phyloP scores from a whole-genome alignment of 495 filamentous ascomycete genomes.

The Hypoxylon fuscum region DNA sequence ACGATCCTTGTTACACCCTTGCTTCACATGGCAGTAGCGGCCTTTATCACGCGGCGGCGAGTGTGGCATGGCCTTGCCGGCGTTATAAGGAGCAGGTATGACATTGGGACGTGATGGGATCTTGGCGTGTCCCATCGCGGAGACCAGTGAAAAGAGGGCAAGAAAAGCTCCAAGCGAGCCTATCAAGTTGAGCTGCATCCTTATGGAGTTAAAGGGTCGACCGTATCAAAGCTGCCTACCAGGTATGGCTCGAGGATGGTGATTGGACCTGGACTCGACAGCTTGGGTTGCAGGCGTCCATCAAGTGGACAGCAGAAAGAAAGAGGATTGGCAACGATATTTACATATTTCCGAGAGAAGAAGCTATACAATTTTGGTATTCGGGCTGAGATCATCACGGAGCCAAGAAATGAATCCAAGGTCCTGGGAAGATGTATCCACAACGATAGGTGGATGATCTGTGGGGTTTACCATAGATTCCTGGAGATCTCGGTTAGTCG shows the following conservation, averaged over 20 bases:
- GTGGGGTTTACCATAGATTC: slow-evolving; percentile 19
- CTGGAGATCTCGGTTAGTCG: slow-evolving; percentile 21
- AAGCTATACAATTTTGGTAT: slow-evolving; percentile 1
- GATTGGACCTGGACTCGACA: not conserved
- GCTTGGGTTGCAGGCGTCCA: not conserved
- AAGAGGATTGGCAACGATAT: not conserved
- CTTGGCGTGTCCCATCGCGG: slow-evolving; percentile 1
- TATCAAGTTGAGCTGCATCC: slow-evolving; percentile 12
- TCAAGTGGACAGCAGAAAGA: not conserved
- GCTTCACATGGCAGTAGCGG: slow-evolving; percentile 30
- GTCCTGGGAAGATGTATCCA: slow-evolving; percentile 10
- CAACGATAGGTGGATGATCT: slow-evolving; percentile 40
- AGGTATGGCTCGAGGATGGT: not conserved
- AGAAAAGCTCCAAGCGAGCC: slow-evolving; percentile 9
- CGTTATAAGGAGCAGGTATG: slow-evolving; percentile 22
- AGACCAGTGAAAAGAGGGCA: slow-evolving; percentile 2
- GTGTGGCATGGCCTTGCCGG: slow-evolving; percentile 14
- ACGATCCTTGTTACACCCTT: slow-evolving; percentile 8
- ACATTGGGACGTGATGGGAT: slow-evolving; percentile 33
- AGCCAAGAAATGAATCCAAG: slow-evolving; percentile 14
- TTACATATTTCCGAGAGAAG: slow-evolving; percentile 4
- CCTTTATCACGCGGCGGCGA: slow-evolving; percentile 24
- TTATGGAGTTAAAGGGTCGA: not conserved
- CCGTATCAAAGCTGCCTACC: not conserved
- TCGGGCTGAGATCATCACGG: slow-evolving; percentile 12